A percentile compares a stretch with the other conserved stretches of the same genome.
phyloP scores from a whole-genome alignment of 2,329 filamentous ascomycete species.

The Fusarium albidum region DNA sequence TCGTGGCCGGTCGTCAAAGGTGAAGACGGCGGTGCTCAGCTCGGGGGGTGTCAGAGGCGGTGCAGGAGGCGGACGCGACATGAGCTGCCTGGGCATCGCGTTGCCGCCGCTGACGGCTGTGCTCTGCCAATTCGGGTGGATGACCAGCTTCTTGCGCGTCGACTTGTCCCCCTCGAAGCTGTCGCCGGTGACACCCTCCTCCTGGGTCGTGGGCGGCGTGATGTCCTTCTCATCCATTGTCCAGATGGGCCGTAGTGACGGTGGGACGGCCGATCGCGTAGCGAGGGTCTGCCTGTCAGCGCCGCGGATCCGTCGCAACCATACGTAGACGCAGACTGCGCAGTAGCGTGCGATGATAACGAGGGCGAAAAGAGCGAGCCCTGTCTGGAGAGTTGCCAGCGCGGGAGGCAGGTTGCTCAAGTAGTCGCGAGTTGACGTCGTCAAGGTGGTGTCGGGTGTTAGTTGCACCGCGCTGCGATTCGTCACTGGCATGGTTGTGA shows the following conservation, averaged over 20 bases:
- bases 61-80: conserved; percentile 53
- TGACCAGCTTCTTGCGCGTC: conserved; percentile 30
- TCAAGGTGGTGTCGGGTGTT: conserved; percentile 41
- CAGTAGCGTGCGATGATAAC: conserved; percentile 46
- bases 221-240: conserved; percentile 41
- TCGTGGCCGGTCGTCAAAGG: conserved; percentile 49
- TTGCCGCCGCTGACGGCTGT: conserved; percentile 31
- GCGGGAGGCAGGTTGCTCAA: conserved; percentile 44
- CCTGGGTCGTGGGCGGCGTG: conserved; percentile 9
- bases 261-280: conserved; percentile 26
- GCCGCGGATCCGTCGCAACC: conserved; percentile 39
- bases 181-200: conserved; percentile 10
- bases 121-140: conserved; percentile 40
- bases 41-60: conserved; percentile 60
- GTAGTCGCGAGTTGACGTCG: conserved; percentile 39
- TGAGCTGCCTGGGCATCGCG: conserved; percentile 42
- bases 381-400: conserved; percentile 39
- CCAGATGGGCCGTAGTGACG: conserved; percentile 30
- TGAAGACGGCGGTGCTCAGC: conserved; percentile 52
- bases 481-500: conserved; percentile 44
- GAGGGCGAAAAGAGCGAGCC: conserved; percentile 47
- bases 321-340: conserved; percentile 36
- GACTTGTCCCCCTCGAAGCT: conserved; percentile 19
- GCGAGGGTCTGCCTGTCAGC: conserved; percentile 34
- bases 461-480: conserved; percentile 44